These are phyloP conservation scores for Fagopyrum tataricum DNA, from an alignment of 148 eudicot genomes.

Conservation along the genomic window DNA sequence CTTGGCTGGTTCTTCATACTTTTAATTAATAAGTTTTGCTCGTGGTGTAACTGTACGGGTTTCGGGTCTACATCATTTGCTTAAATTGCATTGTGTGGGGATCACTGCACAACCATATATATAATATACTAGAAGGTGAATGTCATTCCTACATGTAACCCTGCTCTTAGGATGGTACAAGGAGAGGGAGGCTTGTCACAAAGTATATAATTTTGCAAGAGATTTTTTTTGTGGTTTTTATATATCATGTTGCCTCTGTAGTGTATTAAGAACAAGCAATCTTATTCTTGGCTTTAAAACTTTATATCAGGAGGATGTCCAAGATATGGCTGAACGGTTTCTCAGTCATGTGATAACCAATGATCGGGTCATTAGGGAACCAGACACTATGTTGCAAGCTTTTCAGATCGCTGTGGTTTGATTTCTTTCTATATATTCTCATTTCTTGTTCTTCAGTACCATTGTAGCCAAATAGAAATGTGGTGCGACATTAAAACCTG, in stretches of 20 bases:
- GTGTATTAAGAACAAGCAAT: not conserved
- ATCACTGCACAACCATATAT: not conserved
- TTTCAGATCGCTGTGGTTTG: slow-evolving; percentile 80
- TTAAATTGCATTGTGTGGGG: not conserved
- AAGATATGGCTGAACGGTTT: slow-evolving; percentile 37
- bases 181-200: not conserved
- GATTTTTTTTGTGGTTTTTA: not conserved
- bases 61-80: not conserved
- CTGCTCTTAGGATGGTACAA: not conserved
- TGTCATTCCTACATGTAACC: not conserved
- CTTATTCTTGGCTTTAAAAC: not conserved
- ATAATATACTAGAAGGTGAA: not conserved
- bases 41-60: not conserved
- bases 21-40: not conserved
- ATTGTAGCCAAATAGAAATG: not conserved
- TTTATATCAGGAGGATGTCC: slow-evolving; percentile 58
- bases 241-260: not conserved
- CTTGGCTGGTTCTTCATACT: not conserved
- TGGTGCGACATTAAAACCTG: not conserved
- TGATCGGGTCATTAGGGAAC: slow-evolving; percentile 51
- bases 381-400: slow-evolving; percentile 57
- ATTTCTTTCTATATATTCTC: not conserved
- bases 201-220: not conserved
- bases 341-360: slow-evolving; percentile 60
- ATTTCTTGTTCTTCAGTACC: not conserved